These are phyloP conservation scores for Colletotrichum melonis DNA, from an alignment of 2,329 filamentous ascomycete genomes.

Conservation along the genomic window DNA sequence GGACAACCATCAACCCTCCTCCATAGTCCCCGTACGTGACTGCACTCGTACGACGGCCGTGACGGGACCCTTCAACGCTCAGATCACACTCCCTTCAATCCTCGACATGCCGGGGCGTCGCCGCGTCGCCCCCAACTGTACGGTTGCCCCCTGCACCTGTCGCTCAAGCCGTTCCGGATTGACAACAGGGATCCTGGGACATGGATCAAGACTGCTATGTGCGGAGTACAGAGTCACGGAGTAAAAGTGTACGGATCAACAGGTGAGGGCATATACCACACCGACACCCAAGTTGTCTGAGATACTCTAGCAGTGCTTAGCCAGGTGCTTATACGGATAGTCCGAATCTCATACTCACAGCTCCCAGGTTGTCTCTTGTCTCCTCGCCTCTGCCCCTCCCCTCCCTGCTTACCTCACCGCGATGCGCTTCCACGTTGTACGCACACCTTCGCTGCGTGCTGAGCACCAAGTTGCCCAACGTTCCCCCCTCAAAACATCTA, in stretches of 20 bases:
- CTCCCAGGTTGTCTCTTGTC: not conserved
- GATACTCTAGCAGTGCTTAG: too few species aligned
- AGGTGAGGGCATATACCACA: not conserved
- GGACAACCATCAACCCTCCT: not conserved
- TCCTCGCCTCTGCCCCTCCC: not conserved
- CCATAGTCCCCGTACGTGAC: not conserved
- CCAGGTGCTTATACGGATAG: too few species aligned
- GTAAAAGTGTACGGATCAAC: not conserved
- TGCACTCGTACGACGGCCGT: not conserved
- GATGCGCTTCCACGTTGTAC: not conserved
- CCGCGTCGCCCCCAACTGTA: constrained; percentile 9
- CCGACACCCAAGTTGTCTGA: not conserved
- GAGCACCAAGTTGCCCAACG: not conserved
- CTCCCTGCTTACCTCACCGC: not conserved
- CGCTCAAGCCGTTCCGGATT: constrained; percentile 34
- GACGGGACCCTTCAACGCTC: not conserved
- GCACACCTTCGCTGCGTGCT: not conserved
- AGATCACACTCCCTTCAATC: not conserved
- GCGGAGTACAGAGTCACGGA: too few species aligned
- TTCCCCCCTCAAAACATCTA: constrained; percentile 20
- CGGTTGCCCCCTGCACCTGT: constrained; percentile 31
- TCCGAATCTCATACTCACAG: not conserved
- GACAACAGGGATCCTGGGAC: constrained; percentile 29
- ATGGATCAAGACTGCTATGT: not conserved
- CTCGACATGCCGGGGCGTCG: not conserved